Percentiles rank a stretch among this genome's conserved stretches.
Conservation (phyloP, 2,329 filamentous ascomycete species). For the Malbranchea cinnamomea region DNA sequence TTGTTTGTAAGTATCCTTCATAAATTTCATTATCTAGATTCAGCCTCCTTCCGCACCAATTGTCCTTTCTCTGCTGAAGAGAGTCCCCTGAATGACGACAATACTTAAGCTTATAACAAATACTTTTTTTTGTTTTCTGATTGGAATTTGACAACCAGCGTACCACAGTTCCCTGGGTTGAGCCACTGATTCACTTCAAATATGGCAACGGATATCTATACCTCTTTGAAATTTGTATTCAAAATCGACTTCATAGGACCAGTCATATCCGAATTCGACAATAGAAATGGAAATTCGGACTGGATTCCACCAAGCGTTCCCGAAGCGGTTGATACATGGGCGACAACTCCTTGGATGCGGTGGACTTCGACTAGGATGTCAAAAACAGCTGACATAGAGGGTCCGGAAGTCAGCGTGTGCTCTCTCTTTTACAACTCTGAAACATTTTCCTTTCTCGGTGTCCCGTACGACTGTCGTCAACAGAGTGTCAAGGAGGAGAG, state of each 20-base stretch:
- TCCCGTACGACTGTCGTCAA: slow-evolving; percentile 9
- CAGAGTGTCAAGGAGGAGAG: slow-evolving; percentile 2
- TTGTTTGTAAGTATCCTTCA: not conserved
- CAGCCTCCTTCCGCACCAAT: slow-evolving; percentile 5
- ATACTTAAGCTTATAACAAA: not conserved
- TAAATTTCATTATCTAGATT: not conserved
- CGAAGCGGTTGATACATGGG: slow-evolving; percentile 2
- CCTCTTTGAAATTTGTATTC: slow-evolving; percentile 9
- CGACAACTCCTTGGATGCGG: slow-evolving; percentile 6
- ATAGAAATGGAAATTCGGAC: slow-evolving; percentile 1
- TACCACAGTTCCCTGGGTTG: not conserved
- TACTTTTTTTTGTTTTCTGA: not conserved
- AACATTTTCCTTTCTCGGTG: slow-evolving; percentile 7
- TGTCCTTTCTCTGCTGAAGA: not conserved
- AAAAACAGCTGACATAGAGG: not conserved
- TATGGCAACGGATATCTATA: not conserved
- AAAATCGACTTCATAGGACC: slow-evolving; percentile 10
- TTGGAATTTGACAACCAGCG: not conserved
- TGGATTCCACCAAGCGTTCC: slow-evolving; percentile 8
- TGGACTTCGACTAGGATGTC: slow-evolving; percentile 5
- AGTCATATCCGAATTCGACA: slow-evolving; percentile 3
- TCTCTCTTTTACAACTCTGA: slow-evolving; percentile 11
- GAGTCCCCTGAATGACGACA: not conserved
- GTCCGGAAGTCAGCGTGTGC: slow-evolving; percentile 6
- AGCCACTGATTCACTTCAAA: not conserved